phyloP scores from a whole-genome alignment of 2,329 filamentous ascomycete genomes.

The Monilinia polystroma region DNA sequence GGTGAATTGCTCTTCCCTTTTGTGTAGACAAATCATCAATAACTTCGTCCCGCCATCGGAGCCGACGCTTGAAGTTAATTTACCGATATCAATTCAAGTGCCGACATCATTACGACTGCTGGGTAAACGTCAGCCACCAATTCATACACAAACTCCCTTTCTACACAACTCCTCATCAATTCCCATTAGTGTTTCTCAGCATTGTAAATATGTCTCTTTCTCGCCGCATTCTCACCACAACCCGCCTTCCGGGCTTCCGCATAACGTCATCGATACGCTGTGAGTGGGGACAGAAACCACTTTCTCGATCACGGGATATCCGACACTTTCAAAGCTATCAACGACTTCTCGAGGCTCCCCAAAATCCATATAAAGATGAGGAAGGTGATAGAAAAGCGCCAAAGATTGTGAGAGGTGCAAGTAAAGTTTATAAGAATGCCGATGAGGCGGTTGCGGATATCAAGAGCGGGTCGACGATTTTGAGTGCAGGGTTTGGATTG shows the following conservation, averaged over 20 bases:
- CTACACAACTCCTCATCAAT: not conserved
- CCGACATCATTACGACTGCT: not conserved
- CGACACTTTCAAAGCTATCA: conserved; percentile 20
- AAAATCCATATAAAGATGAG: conserved; percentile 17
- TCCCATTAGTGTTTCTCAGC: not conserved
- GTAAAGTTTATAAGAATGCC: conserved; percentile 26
- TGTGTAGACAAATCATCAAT: not conserved
- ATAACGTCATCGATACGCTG: conserved; percentile 16
- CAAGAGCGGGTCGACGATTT: conserved; percentile 61
- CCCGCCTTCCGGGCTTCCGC: conserved; percentile 13
- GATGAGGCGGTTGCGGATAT: conserved; percentile 28
- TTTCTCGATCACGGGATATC: conserved; percentile 18
- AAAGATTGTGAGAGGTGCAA: conserved; percentile 26
- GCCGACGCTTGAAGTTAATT: conserved; percentile 7
- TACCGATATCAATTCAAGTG: conserved; percentile 9
- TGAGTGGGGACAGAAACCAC: conserved; percentile 12
- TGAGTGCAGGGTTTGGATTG: conserved; percentile 71
- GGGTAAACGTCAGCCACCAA: not conserved
- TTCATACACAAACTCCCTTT: not conserved
- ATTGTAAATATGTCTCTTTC: conserved; percentile 20
- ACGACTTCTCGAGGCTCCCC: conserved; percentile 20
- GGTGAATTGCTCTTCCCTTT: not conserved
- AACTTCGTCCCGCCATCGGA: conserved; percentile 3
- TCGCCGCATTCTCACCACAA: conserved; percentile 17
- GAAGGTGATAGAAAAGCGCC: conserved; percentile 11